Evolutionary conservation across 208 protist genomes (phyloP).

Genomic region (Endotrypanum monterogeii): DNA sequence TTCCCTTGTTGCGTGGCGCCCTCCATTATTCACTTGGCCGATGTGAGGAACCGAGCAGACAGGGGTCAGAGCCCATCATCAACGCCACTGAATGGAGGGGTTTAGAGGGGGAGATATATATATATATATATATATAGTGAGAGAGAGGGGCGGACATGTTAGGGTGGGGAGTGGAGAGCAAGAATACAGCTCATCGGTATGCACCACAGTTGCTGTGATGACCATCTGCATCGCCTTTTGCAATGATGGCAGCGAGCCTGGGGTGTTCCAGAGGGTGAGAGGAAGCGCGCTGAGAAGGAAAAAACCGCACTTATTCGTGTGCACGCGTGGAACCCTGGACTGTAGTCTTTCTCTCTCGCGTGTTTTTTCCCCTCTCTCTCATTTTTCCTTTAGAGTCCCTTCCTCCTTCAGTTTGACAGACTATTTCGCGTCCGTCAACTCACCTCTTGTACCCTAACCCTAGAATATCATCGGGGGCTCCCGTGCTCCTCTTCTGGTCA

Average conservation of each 20-base stretch:
- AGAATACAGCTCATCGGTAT: background rate
- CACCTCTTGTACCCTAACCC: slow-evolving; percentile 38
- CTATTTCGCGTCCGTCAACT: background rate
- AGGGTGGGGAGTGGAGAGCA: background rate
- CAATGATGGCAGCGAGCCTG: background rate
- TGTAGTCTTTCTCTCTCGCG: background rate
- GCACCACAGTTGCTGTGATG: background rate
- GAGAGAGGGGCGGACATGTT: background rate
- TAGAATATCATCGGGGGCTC: slow-evolving; percentile 5
- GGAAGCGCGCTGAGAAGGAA: background rate
- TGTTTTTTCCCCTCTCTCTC: background rate
- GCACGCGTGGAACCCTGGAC: background rate
- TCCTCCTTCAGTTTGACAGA: slow-evolving; percentile 10
- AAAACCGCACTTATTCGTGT: background rate
- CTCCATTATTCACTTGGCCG: background rate
- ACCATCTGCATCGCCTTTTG: background rate
- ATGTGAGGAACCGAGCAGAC: background rate
- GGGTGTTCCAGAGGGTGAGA: background rate
- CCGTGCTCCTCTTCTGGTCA: background rate
- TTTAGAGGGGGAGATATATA: slow-evolving; percentile 5
- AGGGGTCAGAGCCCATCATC: background rate
- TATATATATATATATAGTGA: too few relatives aligned
- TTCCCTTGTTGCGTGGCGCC: background rate
- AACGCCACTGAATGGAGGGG: slow-evolving; percentile 4
- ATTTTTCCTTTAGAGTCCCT: background rate